Base-by-base conservation (phyloP, 2,329 filamentous ascomycete genomes). In the Penicillium sp. region DNA sequence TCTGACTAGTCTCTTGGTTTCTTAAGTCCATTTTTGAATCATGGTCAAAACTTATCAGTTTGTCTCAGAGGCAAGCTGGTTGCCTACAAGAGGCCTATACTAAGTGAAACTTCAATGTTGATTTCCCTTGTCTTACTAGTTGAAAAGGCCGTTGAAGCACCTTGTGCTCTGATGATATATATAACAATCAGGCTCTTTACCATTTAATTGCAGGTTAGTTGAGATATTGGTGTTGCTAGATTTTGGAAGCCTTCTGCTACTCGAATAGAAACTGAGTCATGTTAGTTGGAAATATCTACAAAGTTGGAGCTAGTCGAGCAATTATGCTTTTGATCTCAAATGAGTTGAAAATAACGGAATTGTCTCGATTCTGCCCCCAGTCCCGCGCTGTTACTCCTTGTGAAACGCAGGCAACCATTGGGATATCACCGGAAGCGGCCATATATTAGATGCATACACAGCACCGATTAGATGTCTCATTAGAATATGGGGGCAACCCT, bases 351-450 rank as follows among this genome's bases (percentile, higher is more conserved):
- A 35, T 29, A 37, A 2, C 5, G 16, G 5, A 22, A 24, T 49
- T 20, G 46, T 18, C 50, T 20, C 4, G 24, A 46, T 58, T 51
- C 16, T 47, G 58, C 40, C 35, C 37, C 32, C 13, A 20, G 22
- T 35, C 16, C 26, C 38, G 51, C 39, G 39, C 29, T 47, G 26
- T 39, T 40, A 24, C 31, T 22, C 50, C 37, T 38, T 44, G 62
- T 65, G 53, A 40, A 32, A 65, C 62, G 5, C 32, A 52, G 44
- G 24, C 42, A 50, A 9, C 61, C 59, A 65, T 32, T 61, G 18
- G 57, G 60, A 56, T 46, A 32, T 29, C 16, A n/a, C 44, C 56
- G 58, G 53, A 61, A 53, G 31, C 5, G 26, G 16, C n/a, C 29
- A 13, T 35, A 20, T 40, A 29, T 35, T 22, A 31, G 10, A 8